Evolutionary conservation across 192 early-diverging fungal genomes (phyloP).

Genomic region (Mortierella claussenii): DNA sequence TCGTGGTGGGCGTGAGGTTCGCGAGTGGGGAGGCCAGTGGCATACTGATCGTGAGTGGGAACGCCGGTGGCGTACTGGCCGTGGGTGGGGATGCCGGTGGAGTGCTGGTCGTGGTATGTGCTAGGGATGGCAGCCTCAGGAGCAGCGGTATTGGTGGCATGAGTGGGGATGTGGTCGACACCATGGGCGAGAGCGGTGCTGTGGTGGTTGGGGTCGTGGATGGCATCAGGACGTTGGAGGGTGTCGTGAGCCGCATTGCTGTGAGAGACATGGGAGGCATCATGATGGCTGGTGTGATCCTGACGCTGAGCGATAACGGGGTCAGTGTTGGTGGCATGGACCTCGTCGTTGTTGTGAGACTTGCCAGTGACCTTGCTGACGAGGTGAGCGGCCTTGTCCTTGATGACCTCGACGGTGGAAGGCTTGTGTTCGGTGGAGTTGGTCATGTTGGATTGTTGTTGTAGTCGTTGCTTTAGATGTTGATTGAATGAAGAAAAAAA

Average conservation of each 20-base stretch:
- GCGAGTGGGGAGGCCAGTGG: not conserved
- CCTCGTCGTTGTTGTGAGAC: slow-evolving; percentile 1
- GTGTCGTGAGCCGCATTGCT: not conserved
- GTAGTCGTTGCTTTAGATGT: slow-evolving; percentile 2
- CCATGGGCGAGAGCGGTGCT: no score
- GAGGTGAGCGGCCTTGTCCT: slow-evolving; percentile 38
- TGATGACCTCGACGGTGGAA: slow-evolving; percentile 31
- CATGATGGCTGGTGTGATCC: not conserved
- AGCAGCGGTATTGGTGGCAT: not conserved
- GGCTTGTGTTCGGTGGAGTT: slow-evolving; percentile 22
- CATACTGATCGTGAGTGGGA: not conserved
- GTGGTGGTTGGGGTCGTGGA: slow-evolving; percentile 2
- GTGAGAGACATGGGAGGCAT: not conserved
- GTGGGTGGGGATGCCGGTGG: not conserved
- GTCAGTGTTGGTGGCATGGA: not conserved
- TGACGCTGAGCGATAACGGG: not conserved
- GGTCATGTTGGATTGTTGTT: slow-evolving; percentile 13
- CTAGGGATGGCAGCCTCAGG: not conserved
- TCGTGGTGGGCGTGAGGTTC: not conserved
- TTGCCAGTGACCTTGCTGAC: slow-evolving; percentile 33
- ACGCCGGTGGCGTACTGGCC: not conserved
- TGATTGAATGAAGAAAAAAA: not conserved
- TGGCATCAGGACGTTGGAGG: not conserved
- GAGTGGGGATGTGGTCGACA: not conserved
- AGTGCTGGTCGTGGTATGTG: not conserved